Evolutionary conservation across 345 rosid genomes (phyloP).

Genomic region (Eucalyptus marginata): DNA sequence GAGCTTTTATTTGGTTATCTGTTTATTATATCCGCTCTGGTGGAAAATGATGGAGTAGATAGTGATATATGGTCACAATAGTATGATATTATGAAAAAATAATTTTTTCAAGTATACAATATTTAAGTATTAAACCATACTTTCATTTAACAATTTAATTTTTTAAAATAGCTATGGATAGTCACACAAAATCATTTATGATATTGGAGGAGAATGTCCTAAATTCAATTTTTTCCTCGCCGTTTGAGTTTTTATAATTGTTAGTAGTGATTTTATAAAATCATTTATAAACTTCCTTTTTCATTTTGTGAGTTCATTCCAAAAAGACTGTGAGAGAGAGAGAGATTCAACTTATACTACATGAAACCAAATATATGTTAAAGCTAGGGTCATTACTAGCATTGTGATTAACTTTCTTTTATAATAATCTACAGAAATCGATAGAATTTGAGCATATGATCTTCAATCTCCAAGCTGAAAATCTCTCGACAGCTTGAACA

Average conservation of each 20-base stretch:
- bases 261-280: accelerated
- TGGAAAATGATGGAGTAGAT: neutral
- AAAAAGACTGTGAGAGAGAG: neutral
- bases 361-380: neutral
- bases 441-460: neutral
- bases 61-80: neutral
- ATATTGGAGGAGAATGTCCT: accelerated
- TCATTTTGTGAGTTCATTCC: neutral
- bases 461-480: neutral
- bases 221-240: accelerated
- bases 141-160: neutral
- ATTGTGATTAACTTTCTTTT: neutral
- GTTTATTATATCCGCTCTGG: neutral
- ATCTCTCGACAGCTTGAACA: neutral
- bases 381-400: neutral
- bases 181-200: neutral
- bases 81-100: neutral
- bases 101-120: neutral
- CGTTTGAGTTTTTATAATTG: accelerated
- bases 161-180: neutral
- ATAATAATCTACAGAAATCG: neutral
- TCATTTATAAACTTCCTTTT: neutral
- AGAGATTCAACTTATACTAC: neutral
- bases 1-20: neutral
- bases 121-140: neutral